A percentile compares a stretch with the other conserved stretches of the same genome.
phyloP scores from a whole-genome alignment of 192 early-diverging fungal genomes.

The Phycomyces blakesleeanus region DNA sequence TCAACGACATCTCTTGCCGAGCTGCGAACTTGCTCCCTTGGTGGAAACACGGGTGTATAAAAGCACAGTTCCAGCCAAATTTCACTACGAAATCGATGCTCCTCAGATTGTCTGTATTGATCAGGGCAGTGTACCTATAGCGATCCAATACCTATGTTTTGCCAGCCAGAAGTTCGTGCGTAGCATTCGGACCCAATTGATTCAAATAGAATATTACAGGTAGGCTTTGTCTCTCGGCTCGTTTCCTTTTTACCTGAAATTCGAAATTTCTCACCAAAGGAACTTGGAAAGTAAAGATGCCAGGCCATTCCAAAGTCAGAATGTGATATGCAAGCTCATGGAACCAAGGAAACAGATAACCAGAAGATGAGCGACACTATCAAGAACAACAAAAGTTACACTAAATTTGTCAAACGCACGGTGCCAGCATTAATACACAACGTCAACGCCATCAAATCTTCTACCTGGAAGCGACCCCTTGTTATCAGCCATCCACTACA shows the following conservation, averaged over 20 bases:
- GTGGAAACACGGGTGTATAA: conserved; percentile 25
- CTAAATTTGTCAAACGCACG: conserved; percentile 19
- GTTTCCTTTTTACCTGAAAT: conserved; percentile 3
- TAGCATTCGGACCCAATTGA: conserved; percentile 24
- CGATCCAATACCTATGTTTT: conserved; percentile 25
- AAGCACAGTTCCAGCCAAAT: conserved; percentile 31
- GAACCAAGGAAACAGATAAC: too few species aligned
- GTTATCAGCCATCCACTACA: conserved; percentile 21
- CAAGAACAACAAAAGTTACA: conserved; percentile 8
- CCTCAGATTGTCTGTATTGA: conserved; percentile 26
- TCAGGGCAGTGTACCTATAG: conserved; percentile 15
- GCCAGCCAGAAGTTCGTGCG: conserved; percentile 29
- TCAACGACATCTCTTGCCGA: conserved; percentile 20
- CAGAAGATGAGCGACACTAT: background rate
- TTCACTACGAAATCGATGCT: conserved; percentile 31
- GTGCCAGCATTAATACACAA: conserved; percentile 24
- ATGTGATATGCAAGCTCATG: background rate
- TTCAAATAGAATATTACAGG: conserved; percentile 30
- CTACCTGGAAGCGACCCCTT: conserved; percentile 27
- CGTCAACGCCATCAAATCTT: conserved; percentile 10
- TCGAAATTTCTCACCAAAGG: conserved; percentile 8
- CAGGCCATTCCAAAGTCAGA: conserved; percentile 16
- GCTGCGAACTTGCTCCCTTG: conserved; percentile 18
- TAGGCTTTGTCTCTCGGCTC: background rate
- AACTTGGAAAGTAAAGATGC: conserved; percentile 3